A percentile compares a stretch with the other conserved stretches of the same genome.
Conservation (phyloP, 176 grass and related monocot genomes). For the sorghum (Sorghum bicolor) region DNA sequence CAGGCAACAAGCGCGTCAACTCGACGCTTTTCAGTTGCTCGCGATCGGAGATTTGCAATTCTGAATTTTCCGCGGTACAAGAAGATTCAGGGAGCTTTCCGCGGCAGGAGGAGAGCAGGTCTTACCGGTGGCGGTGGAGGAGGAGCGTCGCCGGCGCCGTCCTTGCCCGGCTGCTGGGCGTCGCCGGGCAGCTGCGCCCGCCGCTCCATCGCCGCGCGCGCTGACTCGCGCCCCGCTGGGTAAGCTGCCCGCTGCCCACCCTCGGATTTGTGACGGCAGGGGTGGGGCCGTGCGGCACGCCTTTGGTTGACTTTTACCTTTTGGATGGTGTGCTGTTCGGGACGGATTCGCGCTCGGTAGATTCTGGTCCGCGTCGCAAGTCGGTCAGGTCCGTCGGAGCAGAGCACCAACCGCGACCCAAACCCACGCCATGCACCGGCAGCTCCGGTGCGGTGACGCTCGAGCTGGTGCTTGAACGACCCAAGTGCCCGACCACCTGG, state of each 20-base stretch:
- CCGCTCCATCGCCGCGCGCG: conserved; percentile 18
- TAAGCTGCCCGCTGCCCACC: neutral
- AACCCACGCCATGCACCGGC: neutral
- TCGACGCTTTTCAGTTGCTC: neutral
- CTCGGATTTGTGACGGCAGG: conserved; percentile 2
- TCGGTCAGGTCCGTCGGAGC: neutral
- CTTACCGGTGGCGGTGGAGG: conserved; percentile 32
- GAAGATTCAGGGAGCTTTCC: neutral
- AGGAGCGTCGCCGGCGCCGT: neutral
- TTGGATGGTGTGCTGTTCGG: too few relatives aligned
- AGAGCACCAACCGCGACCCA: neutral
- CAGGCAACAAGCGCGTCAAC: neutral
- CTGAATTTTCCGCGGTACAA: neutral
- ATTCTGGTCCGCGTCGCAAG: neutral
- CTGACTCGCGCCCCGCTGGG: neutral
- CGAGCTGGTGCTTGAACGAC: too few relatives aligned
- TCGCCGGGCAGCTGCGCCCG: neutral
- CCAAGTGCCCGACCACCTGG: neutral
- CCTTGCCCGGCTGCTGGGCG: neutral
- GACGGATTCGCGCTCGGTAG: too few relatives aligned
- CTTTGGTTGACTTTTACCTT: neutral
- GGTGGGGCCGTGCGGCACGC: neutral
- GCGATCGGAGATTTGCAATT: neutral
- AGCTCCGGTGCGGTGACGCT: too few relatives aligned
- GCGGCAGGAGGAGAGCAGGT: neutral